Conservation (phyloP, 2,329 filamentous ascomycete genomes). For the Pseudogymnoascus verrucosus region DNA sequence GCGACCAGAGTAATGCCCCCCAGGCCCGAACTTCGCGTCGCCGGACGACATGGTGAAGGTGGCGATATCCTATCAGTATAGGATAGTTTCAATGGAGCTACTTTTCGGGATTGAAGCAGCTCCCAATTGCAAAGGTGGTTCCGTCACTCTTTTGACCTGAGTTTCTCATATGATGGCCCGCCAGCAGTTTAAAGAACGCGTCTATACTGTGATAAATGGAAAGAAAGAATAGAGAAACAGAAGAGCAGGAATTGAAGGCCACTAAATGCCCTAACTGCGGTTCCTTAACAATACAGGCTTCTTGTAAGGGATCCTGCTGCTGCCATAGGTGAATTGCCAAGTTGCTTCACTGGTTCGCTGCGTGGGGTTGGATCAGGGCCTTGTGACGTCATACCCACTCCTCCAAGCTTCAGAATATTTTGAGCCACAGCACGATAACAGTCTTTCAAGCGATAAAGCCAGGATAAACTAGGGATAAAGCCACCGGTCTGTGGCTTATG, state of each 20-base stretch:
- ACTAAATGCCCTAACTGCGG: background rate
- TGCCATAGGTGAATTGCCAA: slow-evolving; percentile 5
- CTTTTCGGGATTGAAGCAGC: background rate
- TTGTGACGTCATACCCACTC: background rate
- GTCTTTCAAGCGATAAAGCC: background rate
- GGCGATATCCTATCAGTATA: background rate
- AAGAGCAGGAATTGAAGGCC: background rate
- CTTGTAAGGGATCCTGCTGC: background rate
- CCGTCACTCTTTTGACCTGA: background rate
- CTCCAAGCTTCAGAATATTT: background rate
- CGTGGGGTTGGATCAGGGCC: background rate
- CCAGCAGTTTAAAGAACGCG: background rate
- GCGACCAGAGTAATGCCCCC: slow-evolving; percentile 69
- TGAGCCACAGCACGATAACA: background rate
- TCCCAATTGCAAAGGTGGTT: background rate
- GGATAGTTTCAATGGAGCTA: background rate
- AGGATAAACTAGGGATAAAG: background rate
- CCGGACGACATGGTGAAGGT: slow-evolving; percentile 17
- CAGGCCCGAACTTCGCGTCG: slow-evolving; percentile 31
- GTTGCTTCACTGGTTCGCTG: background rate
- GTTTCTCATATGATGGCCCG: background rate
- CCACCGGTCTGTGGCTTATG: background rate
- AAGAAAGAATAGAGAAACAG: background rate
- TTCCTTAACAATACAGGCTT: slow-evolving; percentile 1
- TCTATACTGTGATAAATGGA: background rate